Base-by-base conservation (phyloP, 805 yeast species). In the Candida odintsovae region DNA sequence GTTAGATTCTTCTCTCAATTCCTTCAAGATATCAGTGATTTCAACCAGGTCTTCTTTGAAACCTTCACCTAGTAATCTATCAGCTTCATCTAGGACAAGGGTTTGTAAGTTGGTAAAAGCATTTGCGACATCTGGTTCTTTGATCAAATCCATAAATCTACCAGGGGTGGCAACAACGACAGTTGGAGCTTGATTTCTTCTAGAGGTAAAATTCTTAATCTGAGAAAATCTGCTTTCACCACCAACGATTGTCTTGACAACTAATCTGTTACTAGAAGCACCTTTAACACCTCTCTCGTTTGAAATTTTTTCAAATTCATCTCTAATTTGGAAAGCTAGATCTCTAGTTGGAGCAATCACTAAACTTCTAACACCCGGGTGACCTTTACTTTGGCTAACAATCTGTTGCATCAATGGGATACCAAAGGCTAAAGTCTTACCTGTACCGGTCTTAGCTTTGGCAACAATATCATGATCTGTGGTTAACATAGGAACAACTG, bases 401-500 rank as follows among this genome's bases (percentile, higher is more conserved):
- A 48, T 75, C 66, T 78, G 75, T 59, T 88, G 85, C 40, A 88
- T 68, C 12, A 86, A 68, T 3, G 97, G 97, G 38, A 90, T 71
- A 50, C 90, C 83, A 64, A 88, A 90, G 0, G 97, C 95, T 51
- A 86, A 79, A 0, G 97, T 90, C 64, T 90, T 90, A 59, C 97
- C 97, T 2, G 97, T 90, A 63, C 97, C 97, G 4, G 97, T 90
- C 64, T 88, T 88, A 23, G 97, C 97, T 58, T 95, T 75, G 35
- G 89, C 90, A 20, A 90, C 88, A 38, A 88, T 71, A 53, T 92
- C 90, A 16, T 71, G 63, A n/a, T 74, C 69, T 36, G 71, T 69
- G 15, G 69, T 58, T 36, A 85, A 66, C 38, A 79, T 72, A 20
- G 86, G 84, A 41, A 73, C 68, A 40, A 86, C 72, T 12, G 90